Base-by-base conservation (phyloP, 352 stramenopile species). In the Phytopythium ostracodes region DNA sequence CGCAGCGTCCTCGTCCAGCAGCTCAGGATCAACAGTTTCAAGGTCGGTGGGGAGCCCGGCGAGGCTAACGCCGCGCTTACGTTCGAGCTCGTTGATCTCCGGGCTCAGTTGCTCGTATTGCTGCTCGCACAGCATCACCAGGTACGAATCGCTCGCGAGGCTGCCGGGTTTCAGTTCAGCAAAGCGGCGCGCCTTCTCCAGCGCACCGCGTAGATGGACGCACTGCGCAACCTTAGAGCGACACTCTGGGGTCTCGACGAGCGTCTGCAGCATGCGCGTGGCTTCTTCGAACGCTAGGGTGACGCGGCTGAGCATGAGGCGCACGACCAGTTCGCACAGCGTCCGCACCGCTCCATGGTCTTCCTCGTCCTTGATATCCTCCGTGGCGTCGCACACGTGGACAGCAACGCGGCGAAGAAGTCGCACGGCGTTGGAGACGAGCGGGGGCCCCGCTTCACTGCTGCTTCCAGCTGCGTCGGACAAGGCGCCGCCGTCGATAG, bases 251-350 rank as follows among this genome's bases (percentile, higher is more conserved):
- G 56, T 65, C 49, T 90, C 77, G 9, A 87, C 66, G 35, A 90
- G 60, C 62, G 88, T 73, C 61, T 92, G 79, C 31, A 92, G 40
- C 63, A 92, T 60, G 2, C 79, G 79, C 11, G 85, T 59, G 12
- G 60, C 70, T 24, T 91, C 84, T 36, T 79, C 66, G 60, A 83
- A 82, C 40, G 77, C 84, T n/a, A 81, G 27, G 0, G 78, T 76
- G 3, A 84, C 61, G 10, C 74, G 62, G 44, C 77, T 88, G 31
- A 92, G 75, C 62, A 88, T 69, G 9, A 92, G 63, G 20, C 61
- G 57, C 9, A 91, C 81, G 17, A 88, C 70, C 12, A 77, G 18
- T n/a, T 77, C 64, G 42, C 83, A 89, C 24, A 77, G 55, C 43
- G n/a, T 18, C 12, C n/a, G 59, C 14, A 60, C 54, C 1, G 24